Percentiles rank a stretch among this genome's conserved stretches.
phyloP scores from a whole-genome alignment of 164 flowering plant species.

The Aristolochia contorta region DNA sequence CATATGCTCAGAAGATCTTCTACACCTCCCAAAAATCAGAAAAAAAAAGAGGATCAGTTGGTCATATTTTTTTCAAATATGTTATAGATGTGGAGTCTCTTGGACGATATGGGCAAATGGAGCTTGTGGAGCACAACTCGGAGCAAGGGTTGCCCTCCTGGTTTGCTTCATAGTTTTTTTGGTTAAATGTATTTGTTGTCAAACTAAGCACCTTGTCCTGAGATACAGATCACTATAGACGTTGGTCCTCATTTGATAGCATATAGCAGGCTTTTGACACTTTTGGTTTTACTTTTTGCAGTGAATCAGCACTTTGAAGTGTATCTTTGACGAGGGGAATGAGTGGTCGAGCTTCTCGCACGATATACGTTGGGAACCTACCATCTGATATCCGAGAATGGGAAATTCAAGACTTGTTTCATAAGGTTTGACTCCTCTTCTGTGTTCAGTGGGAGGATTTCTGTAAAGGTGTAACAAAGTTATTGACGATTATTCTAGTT shows the following conservation, averaged over 20 bases:
- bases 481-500: no score
- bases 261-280: not conserved
- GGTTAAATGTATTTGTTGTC: conserved; percentile 18
- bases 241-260: conserved; percentile 1
- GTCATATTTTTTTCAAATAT: conserved; percentile 48
- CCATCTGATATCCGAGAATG: conserved; percentile 75
- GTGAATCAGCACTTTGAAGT: conserved; percentile 1
- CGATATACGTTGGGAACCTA: conserved; percentile 89
- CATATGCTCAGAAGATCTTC: conserved; percentile 48
- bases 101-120: conserved; percentile 91
- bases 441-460: not conserved
- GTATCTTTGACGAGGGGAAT: conserved; percentile 21
- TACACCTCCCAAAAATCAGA: conserved; percentile 44
- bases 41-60: conserved; percentile 50
- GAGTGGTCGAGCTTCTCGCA: conserved; percentile 87
- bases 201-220: conserved; percentile 16
- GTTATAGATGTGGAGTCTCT: conserved; percentile 78
- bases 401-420: conserved; percentile 87
- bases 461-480: not conserved
- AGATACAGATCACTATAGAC: conserved; percentile 4
- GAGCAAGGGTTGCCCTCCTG: conserved; percentile 86
- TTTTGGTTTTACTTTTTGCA: conserved; percentile 22
- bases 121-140: conserved; percentile 92
- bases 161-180: conserved; percentile 79
- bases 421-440: conserved; percentile 51